Conservation (phyloP, 768 basidiomycete species). For the Termitomyces sp. region DNA sequence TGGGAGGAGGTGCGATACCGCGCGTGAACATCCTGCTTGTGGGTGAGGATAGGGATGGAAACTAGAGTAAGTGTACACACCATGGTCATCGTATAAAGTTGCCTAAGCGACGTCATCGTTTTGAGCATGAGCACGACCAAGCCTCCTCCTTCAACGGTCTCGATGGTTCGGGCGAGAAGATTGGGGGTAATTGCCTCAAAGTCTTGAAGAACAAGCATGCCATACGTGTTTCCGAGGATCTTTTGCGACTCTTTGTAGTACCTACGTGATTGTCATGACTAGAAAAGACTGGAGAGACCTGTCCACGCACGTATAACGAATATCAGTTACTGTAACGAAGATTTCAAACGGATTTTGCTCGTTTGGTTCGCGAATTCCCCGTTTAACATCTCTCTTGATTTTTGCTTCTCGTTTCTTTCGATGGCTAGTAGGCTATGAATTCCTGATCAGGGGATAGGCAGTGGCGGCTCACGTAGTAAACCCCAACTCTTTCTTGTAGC, state of each 20-base stretch:
- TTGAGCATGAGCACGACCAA: slow-evolving; percentile 86
- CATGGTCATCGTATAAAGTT: slow-evolving; percentile 91
- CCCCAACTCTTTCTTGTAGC: slow-evolving; percentile 97
- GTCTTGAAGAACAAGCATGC: slow-evolving; percentile 95
- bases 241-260: slow-evolving; percentile 19
- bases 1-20: slow-evolving; percentile 92
- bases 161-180: slow-evolving; percentile 91
- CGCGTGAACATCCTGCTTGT: slow-evolving; percentile 85
- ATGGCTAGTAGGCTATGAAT: slow-evolving; percentile 49
- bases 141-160: slow-evolving; percentile 97
- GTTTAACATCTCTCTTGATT: slow-evolving; percentile 94
- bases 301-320: slow-evolving; percentile 83
- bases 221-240: slow-evolving; percentile 88
- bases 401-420: slow-evolving; percentile 96
- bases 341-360: slow-evolving; percentile 98
- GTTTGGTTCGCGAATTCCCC: slow-evolving; percentile 89
- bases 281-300: neutral
- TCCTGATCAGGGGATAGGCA: neutral
- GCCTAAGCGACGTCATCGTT: slow-evolving; percentile 90
- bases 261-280: neutral
- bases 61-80: slow-evolving; percentile 23
- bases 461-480: slow-evolving; percentile 78
- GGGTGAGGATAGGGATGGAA: neutral
- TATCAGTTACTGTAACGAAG: slow-evolving; percentile 97
- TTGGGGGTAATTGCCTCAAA: slow-evolving; percentile 99